These are phyloP conservation scores for Ustilago trichophora DNA, from an alignment of 1,284 basidiomycete genomes.

Conservation along the genomic window DNA sequence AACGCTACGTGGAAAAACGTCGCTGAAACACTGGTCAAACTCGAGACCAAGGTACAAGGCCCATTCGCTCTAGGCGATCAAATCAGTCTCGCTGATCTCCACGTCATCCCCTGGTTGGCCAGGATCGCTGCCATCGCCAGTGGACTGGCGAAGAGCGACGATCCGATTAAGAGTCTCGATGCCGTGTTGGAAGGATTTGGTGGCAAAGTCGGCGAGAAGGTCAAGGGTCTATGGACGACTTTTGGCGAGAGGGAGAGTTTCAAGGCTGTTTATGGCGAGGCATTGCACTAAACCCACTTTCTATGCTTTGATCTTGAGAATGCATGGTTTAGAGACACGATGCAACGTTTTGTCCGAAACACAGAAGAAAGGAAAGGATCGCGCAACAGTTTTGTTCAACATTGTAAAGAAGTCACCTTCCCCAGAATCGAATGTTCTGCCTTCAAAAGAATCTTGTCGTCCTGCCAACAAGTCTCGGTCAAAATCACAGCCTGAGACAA, in stretches of 20 bases:
- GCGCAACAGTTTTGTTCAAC: no score
- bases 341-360: no score
- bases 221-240: constrained; percentile 21
- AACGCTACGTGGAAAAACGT: constrained; percentile 70
- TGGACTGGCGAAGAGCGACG: background rate
- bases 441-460: no score
- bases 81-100: constrained; percentile 80
- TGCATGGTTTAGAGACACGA: no score
- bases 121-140: constrained; percentile 60
- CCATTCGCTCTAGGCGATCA: constrained; percentile 79
- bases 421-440: no score
- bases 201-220: constrained; percentile 20
- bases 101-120: constrained; percentile 80
- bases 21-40: constrained; percentile 69
- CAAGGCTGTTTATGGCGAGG: constrained; percentile 40
- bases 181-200: background rate
- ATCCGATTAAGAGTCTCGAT: constrained; percentile 5
- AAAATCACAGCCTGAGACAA: no score
- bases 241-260: constrained; percentile 37
- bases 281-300: constrained; percentile 47
- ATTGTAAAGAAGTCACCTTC: no score
- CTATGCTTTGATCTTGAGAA: no score
- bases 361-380: no score
- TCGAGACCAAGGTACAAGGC: constrained; percentile 75
- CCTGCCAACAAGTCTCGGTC: no score